Evolutionary conservation across 73 alveolate genomes (phyloP), one percentile per base, ranked within the genome.

Genomic region (Blepharisma stoltei): DNA sequence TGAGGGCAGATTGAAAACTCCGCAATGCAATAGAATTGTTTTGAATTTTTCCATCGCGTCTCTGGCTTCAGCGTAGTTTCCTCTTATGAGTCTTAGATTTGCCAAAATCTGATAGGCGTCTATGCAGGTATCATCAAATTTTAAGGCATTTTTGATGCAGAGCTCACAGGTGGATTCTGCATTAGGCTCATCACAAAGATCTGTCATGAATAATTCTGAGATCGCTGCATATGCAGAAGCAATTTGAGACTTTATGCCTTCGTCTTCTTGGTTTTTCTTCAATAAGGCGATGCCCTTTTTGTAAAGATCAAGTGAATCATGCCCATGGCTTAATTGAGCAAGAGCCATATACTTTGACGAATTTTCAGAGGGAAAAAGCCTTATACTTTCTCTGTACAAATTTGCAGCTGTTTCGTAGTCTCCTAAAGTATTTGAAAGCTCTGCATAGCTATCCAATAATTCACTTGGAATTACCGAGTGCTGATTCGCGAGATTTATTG

Each of bases 221-320:
- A 60, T n/a, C 2, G 73, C 73, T 60, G 73, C 14, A 25, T 60
- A 60, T 20, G 73, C 73, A 20, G 73, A n/a, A 60, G 73, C 73
- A 14, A 60, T 38, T 9, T 14, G 48, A 25, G 73, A 5, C 46
- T 25, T 60, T 32, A 32, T 32, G 41, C 41, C 41, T 32, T 32
- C 41, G 3, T 32, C 41, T 32, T 32, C 41, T 2, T 60, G 46
- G 14, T n/a, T 18, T 14, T 18, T 11, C 38, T 25, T 11, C 14
- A n/a, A 14, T 14, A 60, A 9, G 37, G 37, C 73, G 0, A 60
- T 60, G 0, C 73, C 73, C 23, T 60, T 60, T 25, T 14, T 8
- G 5, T 60, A 60, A n/a, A 60, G 38, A 8, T 60, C 48, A 2
- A 25, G 46, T 14, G 73, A 14, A 14, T 60, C 73, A 14, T 60